These are phyloP conservation scores for Neodidymelliopsis sp. DNA, from an alignment of 2,329 filamentous ascomycete species.

Conservation along the genomic window DNA sequence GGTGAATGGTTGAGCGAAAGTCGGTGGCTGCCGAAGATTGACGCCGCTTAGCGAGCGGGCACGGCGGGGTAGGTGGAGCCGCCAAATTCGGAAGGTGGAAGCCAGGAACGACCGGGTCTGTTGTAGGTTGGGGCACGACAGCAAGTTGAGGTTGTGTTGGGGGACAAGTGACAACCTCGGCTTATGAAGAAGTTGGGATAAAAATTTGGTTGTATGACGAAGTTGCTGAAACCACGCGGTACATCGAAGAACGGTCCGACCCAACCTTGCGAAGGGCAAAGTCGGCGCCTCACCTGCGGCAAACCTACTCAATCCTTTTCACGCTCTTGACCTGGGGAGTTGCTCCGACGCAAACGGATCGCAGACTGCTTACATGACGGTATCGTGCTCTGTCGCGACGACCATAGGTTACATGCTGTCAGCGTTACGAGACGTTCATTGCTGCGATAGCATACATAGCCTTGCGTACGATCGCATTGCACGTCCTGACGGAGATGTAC, in stretches of 20 bases:
- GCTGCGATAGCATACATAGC: neutral
- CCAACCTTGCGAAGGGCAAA: conserved; percentile 11
- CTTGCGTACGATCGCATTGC: neutral
- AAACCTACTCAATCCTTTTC: conserved; percentile 12
- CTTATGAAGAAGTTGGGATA: conserved; percentile 9
- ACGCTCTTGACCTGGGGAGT: neutral
- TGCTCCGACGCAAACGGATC: conserved; percentile 10
- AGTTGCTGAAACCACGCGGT: conserved; percentile 9
- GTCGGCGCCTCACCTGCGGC: conserved; percentile 15
- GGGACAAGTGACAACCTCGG: conserved; percentile 7
- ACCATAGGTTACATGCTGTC: neutral
- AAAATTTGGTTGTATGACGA: conserved; percentile 17
- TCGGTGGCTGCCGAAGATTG: conserved; percentile 20
- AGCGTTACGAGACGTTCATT: neutral
- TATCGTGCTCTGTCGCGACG: neutral
- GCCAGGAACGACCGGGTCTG: conserved; percentile 5
- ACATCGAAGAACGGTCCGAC: conserved; percentile 7
- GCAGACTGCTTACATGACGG: conserved; percentile 2
- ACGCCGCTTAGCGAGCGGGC: conserved; percentile 18
- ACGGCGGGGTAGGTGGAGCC: conserved; percentile 21
- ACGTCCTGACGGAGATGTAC: too few species aligned
- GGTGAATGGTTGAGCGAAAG: conserved; percentile 22
- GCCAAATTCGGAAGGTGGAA: conserved; percentile 16
- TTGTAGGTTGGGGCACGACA: conserved; percentile 10
- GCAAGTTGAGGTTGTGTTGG: neutral